Evolutionary conservation across 495 filamentous ascomycete genomes (phyloP), one percentile per base, ranked within the genome.

Genomic region (Wilcoxina mikolae): DNA sequence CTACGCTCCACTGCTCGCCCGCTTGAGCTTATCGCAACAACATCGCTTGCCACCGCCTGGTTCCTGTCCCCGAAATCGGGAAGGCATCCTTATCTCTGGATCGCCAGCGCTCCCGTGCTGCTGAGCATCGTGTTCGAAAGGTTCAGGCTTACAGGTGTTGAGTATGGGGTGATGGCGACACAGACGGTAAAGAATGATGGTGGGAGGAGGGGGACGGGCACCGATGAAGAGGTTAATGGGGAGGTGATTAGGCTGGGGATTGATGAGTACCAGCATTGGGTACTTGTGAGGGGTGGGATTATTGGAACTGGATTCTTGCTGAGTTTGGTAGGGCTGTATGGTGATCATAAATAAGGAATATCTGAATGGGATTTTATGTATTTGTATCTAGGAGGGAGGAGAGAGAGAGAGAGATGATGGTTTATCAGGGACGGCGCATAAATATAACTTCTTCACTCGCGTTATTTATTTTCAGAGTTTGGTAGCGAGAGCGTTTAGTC

Each of bases 41-140:
- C 68, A 45, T 75, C 77, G 20, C 67, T 85, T 17, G 62, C 75
- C 23, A 71, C 78, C 46, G 77, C 83, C 3, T 86, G 73, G 68
- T 59, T 67, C 38, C 65, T 82, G 53, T 80, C 80, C 4, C 78
- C 81, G 0, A 61, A 66, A 3, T 73, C 75, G 22, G 70, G 72
- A 28, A 72, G 78, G 41, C 82, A 86, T 58, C 83, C 83, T 0
- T 86, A 83, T 58, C 71, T 86, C 17, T 54, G 85, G 3, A 82
- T 81, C 72, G 76, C 79, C 53, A 67, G 65, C 20, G 61, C 74
- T 12, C 57, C 65, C 24, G 70, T 76, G 3, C 64, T 68, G 0
- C 4, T 75, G 0, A 68, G 69, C 35, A 65, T 73, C 27, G 68
- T 67, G 24, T 68, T 66, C 18, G 67, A 68, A 44, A 66, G 68